Conservation (phyloP, 208 protist genomes). For the Wallacemonas sp. region DNA sequence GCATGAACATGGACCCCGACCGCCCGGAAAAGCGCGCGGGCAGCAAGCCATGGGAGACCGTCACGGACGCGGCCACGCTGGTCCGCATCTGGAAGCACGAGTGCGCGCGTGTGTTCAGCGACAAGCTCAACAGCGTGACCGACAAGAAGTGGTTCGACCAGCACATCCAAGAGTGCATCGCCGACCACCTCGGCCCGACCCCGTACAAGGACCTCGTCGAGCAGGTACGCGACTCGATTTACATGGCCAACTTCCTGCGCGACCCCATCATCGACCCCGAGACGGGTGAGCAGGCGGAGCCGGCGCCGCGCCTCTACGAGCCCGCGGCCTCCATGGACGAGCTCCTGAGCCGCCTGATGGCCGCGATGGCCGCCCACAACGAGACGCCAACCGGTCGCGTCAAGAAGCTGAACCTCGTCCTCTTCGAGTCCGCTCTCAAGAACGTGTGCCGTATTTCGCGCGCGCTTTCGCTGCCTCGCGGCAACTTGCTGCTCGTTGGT, state of each 20-base stretch:
- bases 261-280: constrained; percentile 90
- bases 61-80: constrained; percentile 79
- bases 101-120: constrained; percentile 96
- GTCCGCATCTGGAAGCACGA: constrained; percentile 97
- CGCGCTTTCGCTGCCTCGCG: constrained; percentile 89
- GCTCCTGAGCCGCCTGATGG: constrained; percentile 75
- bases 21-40: constrained; percentile 84
- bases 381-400: constrained; percentile 77
- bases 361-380: constrained; percentile 88
- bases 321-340: constrained; percentile 83
- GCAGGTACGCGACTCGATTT: constrained; percentile 73
- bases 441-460: constrained; percentile 95
- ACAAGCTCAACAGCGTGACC: constrained; percentile 94
- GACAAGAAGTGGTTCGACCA: constrained; percentile 97
- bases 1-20: constrained; percentile 87
- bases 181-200: constrained; percentile 72
- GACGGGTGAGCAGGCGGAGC: constrained; percentile 88
- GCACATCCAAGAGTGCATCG: constrained; percentile 82
- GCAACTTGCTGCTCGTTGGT: constrained; percentile 94
- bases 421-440: constrained; percentile 95
- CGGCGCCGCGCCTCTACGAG: constrained; percentile 95
- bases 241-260: constrained; percentile 96
- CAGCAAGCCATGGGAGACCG: constrained; percentile 82
- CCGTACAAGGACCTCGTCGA: constrained; percentile 84
- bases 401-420: constrained; percentile 93